These are phyloP conservation scores for Neurospora cerealis DNA, from an alignment of 495 filamentous ascomycete species.

Conservation along the genomic window DNA sequence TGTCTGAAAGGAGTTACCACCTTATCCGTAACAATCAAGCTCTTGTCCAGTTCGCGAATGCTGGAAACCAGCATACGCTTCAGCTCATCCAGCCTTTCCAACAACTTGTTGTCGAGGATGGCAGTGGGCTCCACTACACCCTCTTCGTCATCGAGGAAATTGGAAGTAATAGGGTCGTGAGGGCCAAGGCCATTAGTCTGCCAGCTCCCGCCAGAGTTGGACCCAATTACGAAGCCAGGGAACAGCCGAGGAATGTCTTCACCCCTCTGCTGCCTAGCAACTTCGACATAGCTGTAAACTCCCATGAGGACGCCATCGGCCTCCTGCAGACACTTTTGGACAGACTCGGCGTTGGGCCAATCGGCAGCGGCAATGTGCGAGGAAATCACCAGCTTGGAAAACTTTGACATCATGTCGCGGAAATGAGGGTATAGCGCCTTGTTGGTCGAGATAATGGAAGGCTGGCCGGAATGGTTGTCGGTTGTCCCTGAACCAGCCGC, in stretches of 20 bases:
- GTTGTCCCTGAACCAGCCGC: slow-evolving; percentile 93
- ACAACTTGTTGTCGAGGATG: slow-evolving; percentile 59
- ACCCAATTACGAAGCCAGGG: slow-evolving; percentile 84
- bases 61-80: slow-evolving; percentile 68
- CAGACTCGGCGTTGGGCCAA: slow-evolving; percentile 78
- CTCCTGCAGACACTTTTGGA: slow-evolving; percentile 88
- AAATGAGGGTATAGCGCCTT: slow-evolving; percentile 95
- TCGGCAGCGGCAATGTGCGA: slow-evolving; percentile 97
- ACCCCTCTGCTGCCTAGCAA: slow-evolving; percentile 82
- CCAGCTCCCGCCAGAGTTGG: slow-evolving; percentile 78
- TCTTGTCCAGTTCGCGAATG: slow-evolving; percentile 78
- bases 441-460: slow-evolving; percentile 97
- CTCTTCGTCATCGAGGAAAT: slow-evolving; percentile 81
- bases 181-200: slow-evolving; percentile 74
- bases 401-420: slow-evolving; percentile 98
- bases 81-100: slow-evolving; percentile 78
- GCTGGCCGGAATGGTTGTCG: slow-evolving; percentile 96
- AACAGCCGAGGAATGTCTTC: slow-evolving; percentile 81
- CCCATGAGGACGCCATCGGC: slow-evolving; percentile 90
- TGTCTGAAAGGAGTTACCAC: slow-evolving; percentile 63
- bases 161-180: slow-evolving; percentile 57
- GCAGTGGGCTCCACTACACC: slow-evolving; percentile 61
- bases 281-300: slow-evolving; percentile 91
- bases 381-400: slow-evolving; percentile 94
- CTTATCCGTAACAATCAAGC: slow-evolving; percentile 65